Evolutionary conservation across 352 stramenopile species (phyloP), one percentile per base, ranked within the genome.

Genomic region (Pythium pyrilobum): DNA sequence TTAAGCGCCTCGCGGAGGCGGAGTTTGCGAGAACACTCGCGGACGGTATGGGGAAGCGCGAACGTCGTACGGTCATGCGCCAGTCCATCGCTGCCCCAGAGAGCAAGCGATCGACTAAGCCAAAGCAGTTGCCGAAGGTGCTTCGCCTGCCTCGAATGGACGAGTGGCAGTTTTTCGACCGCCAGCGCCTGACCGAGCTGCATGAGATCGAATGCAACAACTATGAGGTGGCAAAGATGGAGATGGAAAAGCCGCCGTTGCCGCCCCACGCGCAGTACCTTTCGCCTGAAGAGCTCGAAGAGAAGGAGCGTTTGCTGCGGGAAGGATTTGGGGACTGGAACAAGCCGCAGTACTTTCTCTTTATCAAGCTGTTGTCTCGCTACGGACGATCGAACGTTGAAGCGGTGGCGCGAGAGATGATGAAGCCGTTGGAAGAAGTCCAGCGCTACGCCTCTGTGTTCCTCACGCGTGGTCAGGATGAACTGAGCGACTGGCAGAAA

Each of bases 261-360:
- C 81, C 81, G 2, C 81, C 81, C 18, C 71, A 87, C 50, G 79
- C 67, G 0, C 79, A 87, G 39, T 94, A 91, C 46, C 57, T 98
- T 9, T 84, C 59, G n/a, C 69, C 85, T 12, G 88, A 96, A 32
- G 74, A 95, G 23, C 67, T 94, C 24, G 56, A 77, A 21, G 97
- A 99, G 62, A 99, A 99, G 63, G 67, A 92, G 38, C 55, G 80
- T 42, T 66, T 99, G 13, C 59, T 99, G 16, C 40, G 59, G 24
- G 85, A 98, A 66, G 84, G 68, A 2, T 92, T 87, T 59, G 64
- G 76, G 4, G 80, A 95, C 48, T 95, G 84, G 81, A 95, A 92
- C 64, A 95, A 95, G 57, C 80, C 84, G 7, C 80, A 92, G 43
- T 92, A 89, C 47, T 92, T 89, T 48, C 52, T 92, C 13, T 95